Conservation (phyloP, 208 protist species). For the Naegleria fowleri region DNA sequence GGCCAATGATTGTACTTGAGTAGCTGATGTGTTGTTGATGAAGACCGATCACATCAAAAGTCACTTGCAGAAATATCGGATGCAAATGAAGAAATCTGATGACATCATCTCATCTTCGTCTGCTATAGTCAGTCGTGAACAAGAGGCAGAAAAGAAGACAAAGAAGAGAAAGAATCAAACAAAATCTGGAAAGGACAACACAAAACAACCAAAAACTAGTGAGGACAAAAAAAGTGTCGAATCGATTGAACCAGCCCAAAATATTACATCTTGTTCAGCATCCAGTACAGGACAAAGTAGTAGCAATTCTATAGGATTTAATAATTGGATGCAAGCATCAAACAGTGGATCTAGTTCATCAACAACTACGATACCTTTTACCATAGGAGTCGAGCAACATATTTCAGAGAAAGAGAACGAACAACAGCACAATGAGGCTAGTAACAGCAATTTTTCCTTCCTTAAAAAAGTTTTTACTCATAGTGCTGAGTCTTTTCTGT, state of each 20-base stretch:
- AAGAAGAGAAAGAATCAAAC: neutral
- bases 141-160: neutral
- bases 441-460: neutral
- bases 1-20: neutral
- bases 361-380: neutral
- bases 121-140: neutral
- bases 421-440: neutral
- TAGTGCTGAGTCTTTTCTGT: neutral
- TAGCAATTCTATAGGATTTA: neutral
- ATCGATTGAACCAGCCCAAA: neutral
- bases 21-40: neutral
- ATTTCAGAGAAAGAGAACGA: neutral
- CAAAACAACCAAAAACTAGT: neutral
- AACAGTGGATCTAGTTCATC: neutral
- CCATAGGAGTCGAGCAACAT: neutral
- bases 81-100: neutral
- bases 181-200: neutral
- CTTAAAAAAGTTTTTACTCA: neutral
- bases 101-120: neutral
- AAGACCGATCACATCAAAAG: conserved; percentile 17
- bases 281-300: neutral
- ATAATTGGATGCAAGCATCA: neutral
- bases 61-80: conserved; percentile 21
- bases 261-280: neutral
- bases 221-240: neutral